These are phyloP conservation scores for Aureobasidium sp. DNA, from an alignment of 2,329 filamentous ascomycete genomes.

Conservation along the genomic window DNA sequence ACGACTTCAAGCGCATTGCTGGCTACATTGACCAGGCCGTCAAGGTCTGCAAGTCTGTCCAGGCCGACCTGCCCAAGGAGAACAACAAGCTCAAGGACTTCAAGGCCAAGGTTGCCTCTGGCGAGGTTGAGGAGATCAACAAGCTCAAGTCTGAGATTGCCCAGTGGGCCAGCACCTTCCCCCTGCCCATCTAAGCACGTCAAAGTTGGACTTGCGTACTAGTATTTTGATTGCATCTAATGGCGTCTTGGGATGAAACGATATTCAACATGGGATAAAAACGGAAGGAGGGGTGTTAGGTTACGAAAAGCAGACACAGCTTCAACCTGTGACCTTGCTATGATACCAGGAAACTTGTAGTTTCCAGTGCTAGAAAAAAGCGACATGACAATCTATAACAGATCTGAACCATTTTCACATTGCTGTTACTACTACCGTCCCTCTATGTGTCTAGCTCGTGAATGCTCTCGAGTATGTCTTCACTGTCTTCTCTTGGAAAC, in stretches of 20 bases:
- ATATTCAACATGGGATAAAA: constrained; percentile 12
- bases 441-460: background rate
- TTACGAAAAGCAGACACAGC: constrained; percentile 9
- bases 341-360: constrained; percentile 7
- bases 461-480: background rate
- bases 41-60: constrained; percentile 83
- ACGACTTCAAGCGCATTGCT: constrained; percentile 87
- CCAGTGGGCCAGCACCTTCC: constrained; percentile 80
- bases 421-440: too few species aligned
- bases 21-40: constrained; percentile 82
- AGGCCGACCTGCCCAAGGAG: constrained; percentile 80
- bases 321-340: constrained; percentile 12
- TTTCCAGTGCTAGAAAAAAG: constrained; percentile 5
- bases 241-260: constrained; percentile 10
- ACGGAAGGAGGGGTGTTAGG: constrained; percentile 7
- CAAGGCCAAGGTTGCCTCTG: constrained; percentile 79
- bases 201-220: background rate
- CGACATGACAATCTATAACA: constrained; percentile 5
- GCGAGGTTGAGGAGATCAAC: constrained; percentile 73
- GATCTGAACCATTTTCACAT: background rate
- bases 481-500: background rate
- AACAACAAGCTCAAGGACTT: constrained; percentile 99
- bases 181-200: constrained; percentile 62
- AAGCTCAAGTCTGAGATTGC: constrained; percentile 83
- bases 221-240: constrained; percentile 9